phyloP scores from a whole-genome alignment of 1,284 basidiomycete genomes.

The Rhodotorula sp. region DNA sequence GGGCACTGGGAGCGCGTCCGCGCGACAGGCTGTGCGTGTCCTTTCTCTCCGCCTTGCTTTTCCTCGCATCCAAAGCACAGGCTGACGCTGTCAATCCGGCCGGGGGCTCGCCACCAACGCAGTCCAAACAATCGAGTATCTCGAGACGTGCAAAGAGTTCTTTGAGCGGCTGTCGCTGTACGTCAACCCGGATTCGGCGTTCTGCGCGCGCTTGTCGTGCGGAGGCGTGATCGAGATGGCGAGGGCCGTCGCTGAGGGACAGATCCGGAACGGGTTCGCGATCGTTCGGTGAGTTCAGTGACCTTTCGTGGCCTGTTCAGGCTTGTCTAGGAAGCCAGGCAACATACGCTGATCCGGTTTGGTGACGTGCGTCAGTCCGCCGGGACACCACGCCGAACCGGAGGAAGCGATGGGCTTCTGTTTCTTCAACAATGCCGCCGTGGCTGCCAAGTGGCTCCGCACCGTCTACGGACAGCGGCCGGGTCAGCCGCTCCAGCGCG shows the following conservation, averaged over 20 bases:
- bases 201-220: conserved; percentile 81
- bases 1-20: conserved; percentile 89
- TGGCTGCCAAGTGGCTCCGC: conserved; percentile 62
- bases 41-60: conserved; percentile 8
- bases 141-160: conserved; percentile 55
- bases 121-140: conserved; percentile 40
- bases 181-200: conserved; percentile 80
- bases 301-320: no score
- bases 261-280: conserved; percentile 85
- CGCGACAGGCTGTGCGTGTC: conserved; percentile 66
- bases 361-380: conserved; percentile 57
- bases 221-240: conserved; percentile 92
- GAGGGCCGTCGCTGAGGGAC: conserved; percentile 76
- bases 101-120: background rate
- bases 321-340: no score
- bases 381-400: conserved; percentile 97
- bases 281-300: conserved; percentile 65
- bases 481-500: conserved; percentile 54
- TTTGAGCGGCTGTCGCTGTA: conserved; percentile 91
- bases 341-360: no score
- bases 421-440: conserved; percentile 98
- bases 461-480: conserved; percentile 63
- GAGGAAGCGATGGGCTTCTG: conserved; percentile 99
- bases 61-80: background rate
- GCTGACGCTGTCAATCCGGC: background rate